phyloP scores from a whole-genome alignment of 306 rosid genomes.

The Fragaria iinumae region DNA sequence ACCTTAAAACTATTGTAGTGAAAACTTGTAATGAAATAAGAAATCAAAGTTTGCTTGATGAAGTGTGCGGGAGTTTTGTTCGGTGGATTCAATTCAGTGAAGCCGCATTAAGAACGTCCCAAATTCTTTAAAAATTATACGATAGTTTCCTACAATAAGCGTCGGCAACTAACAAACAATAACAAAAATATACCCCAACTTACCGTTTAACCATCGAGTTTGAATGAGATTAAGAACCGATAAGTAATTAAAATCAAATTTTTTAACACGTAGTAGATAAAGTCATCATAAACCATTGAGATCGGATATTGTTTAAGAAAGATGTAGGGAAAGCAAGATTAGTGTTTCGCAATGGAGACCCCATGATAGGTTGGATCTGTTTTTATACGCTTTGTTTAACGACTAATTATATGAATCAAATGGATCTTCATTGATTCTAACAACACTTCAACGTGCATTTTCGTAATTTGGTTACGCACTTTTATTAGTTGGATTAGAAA shows the following conservation, averaged over 20 bases:
- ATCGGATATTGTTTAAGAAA: background rate
- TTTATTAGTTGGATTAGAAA: background rate
- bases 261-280: background rate
- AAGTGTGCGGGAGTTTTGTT: too few species aligned
- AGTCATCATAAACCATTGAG: background rate
- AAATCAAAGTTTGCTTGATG: too few species aligned
- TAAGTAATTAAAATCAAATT: background rate
- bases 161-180: rapidly evolving
- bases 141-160: too few species aligned
- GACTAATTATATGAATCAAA: background rate
- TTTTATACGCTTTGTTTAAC: background rate
- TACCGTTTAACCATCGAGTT: rapidly evolving
- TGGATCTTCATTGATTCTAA: background rate
- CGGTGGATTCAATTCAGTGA: too few species aligned
- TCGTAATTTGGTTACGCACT: slow-evolving; percentile 2
- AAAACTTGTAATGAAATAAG: too few species aligned
- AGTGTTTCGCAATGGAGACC: background rate
- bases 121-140: too few species aligned
- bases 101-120: too few species aligned
- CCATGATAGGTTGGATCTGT: background rate
- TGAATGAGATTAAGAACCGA: background rate
- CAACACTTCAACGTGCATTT: background rate
- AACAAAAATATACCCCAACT: rapidly evolving
- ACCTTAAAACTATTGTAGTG: too few species aligned
- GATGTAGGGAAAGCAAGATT: background rate